A percentile compares a stretch with the other conserved stretches of the same genome.
phyloP scores from a whole-genome alignment of 1,284 basidiomycete genomes.

The Cryptococcus jaspeensis region DNA sequence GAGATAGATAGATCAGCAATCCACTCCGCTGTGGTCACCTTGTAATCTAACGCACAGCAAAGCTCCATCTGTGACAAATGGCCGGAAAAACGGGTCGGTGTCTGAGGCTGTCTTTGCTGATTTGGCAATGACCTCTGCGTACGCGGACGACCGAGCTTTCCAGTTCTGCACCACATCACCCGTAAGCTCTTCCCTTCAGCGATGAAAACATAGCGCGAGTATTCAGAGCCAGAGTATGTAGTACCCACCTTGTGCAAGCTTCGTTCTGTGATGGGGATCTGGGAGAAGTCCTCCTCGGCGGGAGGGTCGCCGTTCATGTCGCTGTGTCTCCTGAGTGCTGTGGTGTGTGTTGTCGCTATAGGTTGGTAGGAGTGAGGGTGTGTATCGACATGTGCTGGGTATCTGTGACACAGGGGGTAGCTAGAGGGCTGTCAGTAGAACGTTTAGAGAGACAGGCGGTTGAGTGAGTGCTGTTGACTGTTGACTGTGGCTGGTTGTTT shows the following conservation, averaged over 20 bases:
- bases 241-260: slow-evolving; percentile 71
- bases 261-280: slow-evolving; percentile 75
- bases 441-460: not conserved
- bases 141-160: slow-evolving; percentile 94
- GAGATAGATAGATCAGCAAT: too few relatives aligned
- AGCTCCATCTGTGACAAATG: slow-evolving; percentile 63
- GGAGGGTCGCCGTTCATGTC: slow-evolving; percentile 84
- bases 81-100: slow-evolving; percentile 88
- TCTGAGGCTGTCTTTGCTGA: slow-evolving; percentile 88
- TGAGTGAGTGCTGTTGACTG: not conserved
- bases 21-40: not conserved
- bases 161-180: slow-evolving; percentile 62
- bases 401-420: not conserved
- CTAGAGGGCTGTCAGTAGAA: not conserved
- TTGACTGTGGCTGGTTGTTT: not conserved
- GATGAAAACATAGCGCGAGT: too few relatives aligned
- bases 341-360: not conserved
- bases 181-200: not conserved
- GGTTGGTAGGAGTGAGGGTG: not conserved
- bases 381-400: not conserved
- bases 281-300: slow-evolving; percentile 88
- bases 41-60: slow-evolving; percentile 34
- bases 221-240: not conserved
- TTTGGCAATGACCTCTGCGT: slow-evolving; percentile 80
- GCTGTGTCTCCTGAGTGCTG: not conserved